Evolutionary conservation across 345 rosid genomes (phyloP).

Genomic region (Gynandropsis gynandra): DNA sequence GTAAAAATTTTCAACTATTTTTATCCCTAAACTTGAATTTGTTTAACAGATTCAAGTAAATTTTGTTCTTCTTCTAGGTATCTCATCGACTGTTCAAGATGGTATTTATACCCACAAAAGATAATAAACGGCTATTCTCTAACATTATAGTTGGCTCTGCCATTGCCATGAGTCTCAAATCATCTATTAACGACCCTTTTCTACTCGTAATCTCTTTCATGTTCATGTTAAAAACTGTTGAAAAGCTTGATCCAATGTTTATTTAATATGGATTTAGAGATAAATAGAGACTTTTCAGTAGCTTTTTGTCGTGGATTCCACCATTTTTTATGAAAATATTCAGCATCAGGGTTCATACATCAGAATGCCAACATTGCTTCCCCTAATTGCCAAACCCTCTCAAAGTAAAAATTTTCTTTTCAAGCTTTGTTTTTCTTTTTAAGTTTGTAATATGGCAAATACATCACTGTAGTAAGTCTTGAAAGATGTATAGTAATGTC

Average conservation of each 20-base stretch:
- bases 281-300: too few species aligned
- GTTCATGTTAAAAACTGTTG: neutral
- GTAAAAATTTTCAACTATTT: conserved; percentile 34
- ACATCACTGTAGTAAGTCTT: neutral
- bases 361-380: conserved; percentile 6
- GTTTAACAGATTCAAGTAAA: conserved; percentile 3
- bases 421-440: neutral
- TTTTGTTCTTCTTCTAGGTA: conserved; percentile 40
- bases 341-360: conserved; percentile 7
- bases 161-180: conserved; percentile 42
- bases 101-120: conserved; percentile 69
- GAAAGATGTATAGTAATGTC: conserved; percentile 24
- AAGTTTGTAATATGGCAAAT: conserved; percentile 9
- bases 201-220: too few species aligned
- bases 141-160: conserved; percentile 61
- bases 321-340: conserved; percentile 11
- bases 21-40: conserved; percentile 1
- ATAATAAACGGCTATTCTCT: conserved; percentile 50
- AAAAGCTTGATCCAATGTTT: neutral
- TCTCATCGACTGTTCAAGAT: conserved; percentile 77
- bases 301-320: conserved; percentile 1
- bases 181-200: neutral
- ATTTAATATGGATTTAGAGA: neutral
- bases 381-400: conserved; percentile 2
- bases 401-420: conserved; percentile 1